Evolutionary conservation across 176 grass and related monocot species (phyloP), one percentile per base, ranked within the genome.

Genomic region (Lolium multiflorum): DNA sequence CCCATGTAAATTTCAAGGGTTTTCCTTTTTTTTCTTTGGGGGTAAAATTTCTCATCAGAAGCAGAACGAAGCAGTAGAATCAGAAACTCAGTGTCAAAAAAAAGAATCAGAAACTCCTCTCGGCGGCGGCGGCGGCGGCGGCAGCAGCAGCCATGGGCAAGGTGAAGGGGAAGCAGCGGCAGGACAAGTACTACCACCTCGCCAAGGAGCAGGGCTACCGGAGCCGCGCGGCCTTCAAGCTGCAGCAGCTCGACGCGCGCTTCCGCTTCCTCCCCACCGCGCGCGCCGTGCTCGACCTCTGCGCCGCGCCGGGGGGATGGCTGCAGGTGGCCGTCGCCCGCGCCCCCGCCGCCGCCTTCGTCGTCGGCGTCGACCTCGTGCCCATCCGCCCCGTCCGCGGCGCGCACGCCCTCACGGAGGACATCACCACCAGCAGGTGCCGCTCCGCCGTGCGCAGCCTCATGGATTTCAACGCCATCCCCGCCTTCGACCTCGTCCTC

Each of bases 391-490:
- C 97, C 16, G 71, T 99, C 74, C 97, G 92, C 18, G 94, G 97
- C 17, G 97, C 92, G 17, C 78, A 84, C 66, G 85, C 97, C 7
- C 92, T 99, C 74, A 89, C 81, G 24, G 94, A 95, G 81, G 94
- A 99, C 51, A 96, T 99, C 89, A 99, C 97, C 88, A 93, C 94
- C 57, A 87, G 82, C 61, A 88, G 75, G 76, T 99, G 97, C 84
- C 93, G 94, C 38, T 80, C 94, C 39, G 88, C 90, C 11, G 88
- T 96, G 50, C 87, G 86, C 76, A 90, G 91, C 65, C 85, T 94
- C 3, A 91, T 99, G 89, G 89, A 96, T 8, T 18, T 87, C 74
- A 87, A 90, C 21, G 94, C 82, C 1, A 84, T 86, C 3, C 12
- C 90, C 11, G 90, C 89, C 38, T 99, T 99, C 52, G 90, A 99